Evolutionary conservation across 768 basidiomycete genomes (phyloP).

Genomic region (Galerina sulciceps): DNA sequence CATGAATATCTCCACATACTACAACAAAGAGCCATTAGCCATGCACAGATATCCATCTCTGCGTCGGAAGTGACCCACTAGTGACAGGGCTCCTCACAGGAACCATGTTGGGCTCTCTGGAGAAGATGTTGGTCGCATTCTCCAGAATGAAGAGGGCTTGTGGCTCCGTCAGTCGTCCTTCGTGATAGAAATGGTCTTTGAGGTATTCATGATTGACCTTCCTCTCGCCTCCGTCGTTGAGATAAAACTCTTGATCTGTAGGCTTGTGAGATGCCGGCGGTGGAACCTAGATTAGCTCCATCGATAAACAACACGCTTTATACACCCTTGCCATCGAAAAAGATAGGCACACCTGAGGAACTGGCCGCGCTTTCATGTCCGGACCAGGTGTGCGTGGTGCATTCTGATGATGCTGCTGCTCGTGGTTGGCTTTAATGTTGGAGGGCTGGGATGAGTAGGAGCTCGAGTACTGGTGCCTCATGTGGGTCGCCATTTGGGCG

Average conservation of each 20-base stretch:
- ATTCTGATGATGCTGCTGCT: neutral
- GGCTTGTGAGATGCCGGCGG: conserved; percentile 68
- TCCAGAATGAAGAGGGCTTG: conserved; percentile 87
- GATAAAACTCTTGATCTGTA: conserved; percentile 75
- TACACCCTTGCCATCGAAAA: neutral
- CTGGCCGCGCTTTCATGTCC: conserved; percentile 10
- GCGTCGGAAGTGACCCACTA: conserved; percentile 54
- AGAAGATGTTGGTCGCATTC: conserved; percentile 66
- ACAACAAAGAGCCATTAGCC: neutral
- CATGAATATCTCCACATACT: conserved; percentile 98
- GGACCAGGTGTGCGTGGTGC: neutral
- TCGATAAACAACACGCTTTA: neutral
- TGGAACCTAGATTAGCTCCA: conserved; percentile 55
- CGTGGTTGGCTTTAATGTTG: neutral
- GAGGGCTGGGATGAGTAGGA: conserved; percentile 7
- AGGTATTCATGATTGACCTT: conserved; percentile 81
- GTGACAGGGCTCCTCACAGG: conserved; percentile 89
- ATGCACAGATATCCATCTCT: neutral
- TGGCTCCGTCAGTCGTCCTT: conserved; percentile 80
- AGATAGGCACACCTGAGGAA: conserved; percentile 7
- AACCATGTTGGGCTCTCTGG: conserved; percentile 83
- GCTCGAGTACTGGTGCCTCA: conserved; percentile 8
- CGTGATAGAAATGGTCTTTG: conserved; percentile 87
- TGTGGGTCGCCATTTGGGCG: conserved; percentile 6
- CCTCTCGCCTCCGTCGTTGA: conserved; percentile 51